phyloP scores from a whole-genome alignment of 2,329 filamentous ascomycete genomes.

The Microcyclospora tardicrescens region DNA sequence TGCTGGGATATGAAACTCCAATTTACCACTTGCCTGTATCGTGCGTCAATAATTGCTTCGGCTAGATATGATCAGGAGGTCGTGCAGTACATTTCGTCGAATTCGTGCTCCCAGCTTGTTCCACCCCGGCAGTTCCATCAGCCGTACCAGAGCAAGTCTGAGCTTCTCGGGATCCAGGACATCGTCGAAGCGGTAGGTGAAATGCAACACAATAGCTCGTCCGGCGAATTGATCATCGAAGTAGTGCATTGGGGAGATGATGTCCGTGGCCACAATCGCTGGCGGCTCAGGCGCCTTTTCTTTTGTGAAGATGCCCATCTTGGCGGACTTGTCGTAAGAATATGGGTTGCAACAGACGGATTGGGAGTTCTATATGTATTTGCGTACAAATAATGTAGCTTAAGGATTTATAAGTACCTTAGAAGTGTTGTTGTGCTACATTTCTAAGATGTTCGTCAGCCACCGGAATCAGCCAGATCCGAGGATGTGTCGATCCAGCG shows the following conservation, averaged over 20 bases:
- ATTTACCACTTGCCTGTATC: conserved; percentile 3
- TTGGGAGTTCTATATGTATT: too few species aligned
- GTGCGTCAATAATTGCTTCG: neutral
- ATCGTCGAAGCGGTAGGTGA: conserved; percentile 9
- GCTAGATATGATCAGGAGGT: neutral
- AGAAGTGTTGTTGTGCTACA: too few species aligned
- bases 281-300: neutral
- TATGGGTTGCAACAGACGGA: too few species aligned
- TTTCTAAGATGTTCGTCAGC: too few species aligned
- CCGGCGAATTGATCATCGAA: conserved; percentile 3
- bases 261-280: conserved; percentile 1
- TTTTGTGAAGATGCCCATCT: too few species aligned
- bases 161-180: conserved; percentile 7
- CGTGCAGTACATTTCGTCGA: conserved; percentile 4
- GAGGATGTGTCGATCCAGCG: too few species aligned
- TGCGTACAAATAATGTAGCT: too few species aligned
- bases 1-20: conserved; percentile 8
- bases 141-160: conserved; percentile 3
- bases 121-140: conserved; percentile 7
- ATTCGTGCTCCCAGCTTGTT: conserved; percentile 4
- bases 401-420: too few species aligned
- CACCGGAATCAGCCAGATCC: too few species aligned
- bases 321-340: too few species aligned
- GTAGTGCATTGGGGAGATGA: conserved; percentile 4
- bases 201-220: conserved; percentile 5